Conservation (phyloP, 1,284 basidiomycete genomes). For the Apiotrichum veenhuisii region DNA sequence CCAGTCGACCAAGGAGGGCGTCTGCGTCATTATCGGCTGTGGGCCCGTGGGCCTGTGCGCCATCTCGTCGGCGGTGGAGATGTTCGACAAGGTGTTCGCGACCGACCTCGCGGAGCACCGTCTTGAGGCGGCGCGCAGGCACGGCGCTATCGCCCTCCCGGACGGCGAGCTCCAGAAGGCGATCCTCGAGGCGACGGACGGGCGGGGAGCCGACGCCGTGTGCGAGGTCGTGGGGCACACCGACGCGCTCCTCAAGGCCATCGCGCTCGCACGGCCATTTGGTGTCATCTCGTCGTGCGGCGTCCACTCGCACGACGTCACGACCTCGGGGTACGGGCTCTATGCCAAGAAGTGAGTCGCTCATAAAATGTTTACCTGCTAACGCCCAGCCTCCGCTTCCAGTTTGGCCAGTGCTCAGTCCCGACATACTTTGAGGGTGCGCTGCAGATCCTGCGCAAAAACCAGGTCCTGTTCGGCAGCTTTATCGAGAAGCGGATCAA, state of each 20-base stretch:
- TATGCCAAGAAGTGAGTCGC: conserved; percentile 63
- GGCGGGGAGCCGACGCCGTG: conserved; percentile 50
- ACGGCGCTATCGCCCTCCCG: conserved; percentile 46
- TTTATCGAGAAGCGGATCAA: conserved; percentile 44
- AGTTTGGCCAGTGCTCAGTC: conserved; percentile 74
- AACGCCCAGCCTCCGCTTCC: conserved; percentile 23
- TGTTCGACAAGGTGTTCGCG: conserved; percentile 43
- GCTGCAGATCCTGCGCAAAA: conserved; percentile 59
- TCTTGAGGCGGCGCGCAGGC: conserved; percentile 31
- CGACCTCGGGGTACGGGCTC: conserved; percentile 52
- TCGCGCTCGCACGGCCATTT: conserved; percentile 73
- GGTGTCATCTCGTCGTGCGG: conserved; percentile 76
- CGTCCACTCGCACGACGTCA: conserved; percentile 50
- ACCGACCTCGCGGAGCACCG: conserved; percentile 30
- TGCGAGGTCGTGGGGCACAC: conserved; percentile 72
- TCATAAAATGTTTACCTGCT: not conserved
- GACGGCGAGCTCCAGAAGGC: conserved; percentile 27
- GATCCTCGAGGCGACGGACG: conserved; percentile 34
- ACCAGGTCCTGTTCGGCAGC: conserved; percentile 35
- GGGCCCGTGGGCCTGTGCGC: conserved; percentile 51
- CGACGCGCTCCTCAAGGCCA: conserved; percentile 64
- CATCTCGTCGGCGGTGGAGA: conserved; percentile 46
- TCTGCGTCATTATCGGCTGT: conserved; percentile 47
- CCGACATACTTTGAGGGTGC: conserved; percentile 70
- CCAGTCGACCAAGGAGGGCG: conserved; percentile 8